Percentiles rank a stretch among this genome's conserved stretches.
Conservation (phyloP, 2,329 filamentous ascomycete genomes). For the Corinectria fuckeliana region DNA sequence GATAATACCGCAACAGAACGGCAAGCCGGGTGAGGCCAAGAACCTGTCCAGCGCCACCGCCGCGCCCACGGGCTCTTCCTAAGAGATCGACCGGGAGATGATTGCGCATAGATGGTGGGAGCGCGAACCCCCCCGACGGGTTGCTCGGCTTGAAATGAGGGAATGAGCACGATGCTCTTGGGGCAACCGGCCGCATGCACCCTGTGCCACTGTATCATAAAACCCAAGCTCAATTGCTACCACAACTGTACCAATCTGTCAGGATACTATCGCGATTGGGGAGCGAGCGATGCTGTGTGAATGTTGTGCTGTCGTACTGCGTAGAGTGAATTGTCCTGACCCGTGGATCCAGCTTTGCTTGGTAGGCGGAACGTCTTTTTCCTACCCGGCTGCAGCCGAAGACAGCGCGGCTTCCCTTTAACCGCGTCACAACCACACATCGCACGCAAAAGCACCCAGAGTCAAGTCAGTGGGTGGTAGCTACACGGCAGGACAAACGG, state of each 20-base stretch:
- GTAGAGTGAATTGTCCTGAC: conserved; percentile 3
- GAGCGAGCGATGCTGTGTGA: conserved; percentile 7
- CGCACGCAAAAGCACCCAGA: background rate
- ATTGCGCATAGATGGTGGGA: conserved; percentile 35
- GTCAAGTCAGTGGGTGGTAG: too few relatives aligned
- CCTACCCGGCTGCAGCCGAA: conserved; percentile 37
- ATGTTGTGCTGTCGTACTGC: conserved; percentile 1
- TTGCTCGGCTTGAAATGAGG: conserved; percentile 31
- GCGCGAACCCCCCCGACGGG: conserved; percentile 21
- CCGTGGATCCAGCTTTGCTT: background rate
- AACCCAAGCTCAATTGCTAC: conserved; percentile 35
- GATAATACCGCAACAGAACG: conserved; percentile 70
- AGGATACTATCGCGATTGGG: conserved; percentile 24
- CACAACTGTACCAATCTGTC: conserved; percentile 40
- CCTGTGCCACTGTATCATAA: conserved; percentile 44
- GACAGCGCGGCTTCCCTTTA: conserved; percentile 1
- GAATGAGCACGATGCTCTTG: conserved; percentile 30
- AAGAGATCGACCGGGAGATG: conserved; percentile 31
- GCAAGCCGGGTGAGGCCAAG: conserved; percentile 91
- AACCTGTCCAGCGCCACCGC: conserved; percentile 59
- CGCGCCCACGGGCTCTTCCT: conserved; percentile 48
- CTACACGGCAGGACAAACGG: background rate
- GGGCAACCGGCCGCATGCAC: conserved; percentile 33
- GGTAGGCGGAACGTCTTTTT: conserved; percentile 24
- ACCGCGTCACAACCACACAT: conserved; percentile 3